Conservation (phyloP, 768 basidiomycete species). For the Tylopilus felleus region DNA sequence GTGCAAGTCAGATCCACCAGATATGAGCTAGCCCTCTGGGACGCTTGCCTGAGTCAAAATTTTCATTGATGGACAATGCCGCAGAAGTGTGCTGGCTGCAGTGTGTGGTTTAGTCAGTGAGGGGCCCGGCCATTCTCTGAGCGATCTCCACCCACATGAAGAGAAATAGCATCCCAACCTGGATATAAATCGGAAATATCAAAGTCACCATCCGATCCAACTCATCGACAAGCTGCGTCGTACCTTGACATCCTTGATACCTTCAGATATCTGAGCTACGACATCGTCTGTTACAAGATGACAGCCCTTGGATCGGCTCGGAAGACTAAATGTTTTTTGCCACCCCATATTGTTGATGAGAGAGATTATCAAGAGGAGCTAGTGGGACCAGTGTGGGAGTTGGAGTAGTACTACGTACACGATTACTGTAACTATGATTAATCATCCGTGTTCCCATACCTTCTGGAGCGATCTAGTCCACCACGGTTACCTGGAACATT, state of each 20-base stretch:
- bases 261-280: conserved; percentile 58
- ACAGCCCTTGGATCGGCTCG: conserved; percentile 57
- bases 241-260: conserved; percentile 66
- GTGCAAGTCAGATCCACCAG: conserved; percentile 8
- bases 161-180: conserved; percentile 87
- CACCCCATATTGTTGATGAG: conserved; percentile 61
- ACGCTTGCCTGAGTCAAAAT: conserved; percentile 69
- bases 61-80: conserved; percentile 84
- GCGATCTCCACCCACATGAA: conserved; percentile 61
- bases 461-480: conserved; percentile 57
- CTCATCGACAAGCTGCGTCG: conserved; percentile 1
- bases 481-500: conserved; percentile 91
- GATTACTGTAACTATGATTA: conserved; percentile 7
- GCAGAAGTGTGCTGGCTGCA: conserved; percentile 72
- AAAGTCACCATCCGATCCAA: background rate
- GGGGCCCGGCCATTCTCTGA: background rate
- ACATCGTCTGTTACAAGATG: conserved; percentile 85
- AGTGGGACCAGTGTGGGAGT: background rate
- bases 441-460: conserved; percentile 30
- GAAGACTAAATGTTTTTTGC: conserved; percentile 80
- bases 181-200: background rate
- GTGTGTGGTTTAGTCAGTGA: conserved; percentile 25
- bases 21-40: background rate
- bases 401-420: background rate
- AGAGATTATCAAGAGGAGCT: background rate